These are phyloP conservation scores for Russula compacta DNA, from an alignment of 768 basidiomycete species.

Conservation along the genomic window DNA sequence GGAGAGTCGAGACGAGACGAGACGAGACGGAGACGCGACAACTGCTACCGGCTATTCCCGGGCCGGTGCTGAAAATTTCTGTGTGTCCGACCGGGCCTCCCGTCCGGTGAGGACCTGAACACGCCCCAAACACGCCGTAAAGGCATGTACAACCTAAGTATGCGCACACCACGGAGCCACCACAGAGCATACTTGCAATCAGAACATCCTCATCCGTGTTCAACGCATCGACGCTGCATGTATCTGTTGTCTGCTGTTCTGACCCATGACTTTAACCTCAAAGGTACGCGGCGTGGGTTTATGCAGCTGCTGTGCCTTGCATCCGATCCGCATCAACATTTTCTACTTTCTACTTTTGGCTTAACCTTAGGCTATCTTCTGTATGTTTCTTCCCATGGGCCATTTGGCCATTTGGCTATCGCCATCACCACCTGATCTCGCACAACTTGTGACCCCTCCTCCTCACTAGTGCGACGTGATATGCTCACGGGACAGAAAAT, in stretches of 20 bases:
- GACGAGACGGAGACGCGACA: background rate
- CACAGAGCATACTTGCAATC: background rate
- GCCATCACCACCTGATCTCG: background rate
- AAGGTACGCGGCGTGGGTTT: background rate
- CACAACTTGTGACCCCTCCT: too few relatives aligned
- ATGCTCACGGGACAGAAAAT: background rate
- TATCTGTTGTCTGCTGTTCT: background rate
- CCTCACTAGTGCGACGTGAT: background rate
- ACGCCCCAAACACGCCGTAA: conserved; percentile 1
- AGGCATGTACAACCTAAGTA: background rate
- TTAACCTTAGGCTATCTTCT: background rate
- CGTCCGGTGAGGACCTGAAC: background rate
- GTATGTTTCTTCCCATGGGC: background rate
- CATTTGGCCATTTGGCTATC: background rate
- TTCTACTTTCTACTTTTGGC: background rate
- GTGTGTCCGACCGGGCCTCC: too few relatives aligned
- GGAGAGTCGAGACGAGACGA: background rate
- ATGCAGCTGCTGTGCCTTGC: background rate
- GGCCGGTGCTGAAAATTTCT: background rate
- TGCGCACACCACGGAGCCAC: too few relatives aligned
- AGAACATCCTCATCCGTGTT: background rate
- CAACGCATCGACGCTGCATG: background rate
- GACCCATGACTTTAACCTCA: background rate
- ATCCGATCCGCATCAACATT: background rate
- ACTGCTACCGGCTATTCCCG: background rate